Percentiles rank a stretch among this genome's conserved stretches.
Conservation (phyloP, 2,329 filamentous ascomycete genomes). For the Knufia fluminis region DNA sequence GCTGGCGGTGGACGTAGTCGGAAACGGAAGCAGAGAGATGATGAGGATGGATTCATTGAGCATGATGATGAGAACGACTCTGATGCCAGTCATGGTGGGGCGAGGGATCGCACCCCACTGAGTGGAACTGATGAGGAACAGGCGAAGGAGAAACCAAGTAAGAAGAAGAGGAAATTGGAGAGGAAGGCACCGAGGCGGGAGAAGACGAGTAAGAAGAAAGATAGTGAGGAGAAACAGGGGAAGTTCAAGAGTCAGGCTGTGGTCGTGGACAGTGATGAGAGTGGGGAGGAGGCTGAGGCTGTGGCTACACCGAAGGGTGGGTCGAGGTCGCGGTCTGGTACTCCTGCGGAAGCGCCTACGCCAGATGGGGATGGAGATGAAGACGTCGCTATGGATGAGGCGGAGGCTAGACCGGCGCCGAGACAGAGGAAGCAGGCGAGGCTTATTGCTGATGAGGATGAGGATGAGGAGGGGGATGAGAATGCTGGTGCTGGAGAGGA, state of each 20-base stretch:
- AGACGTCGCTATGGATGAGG: conserved; percentile 13
- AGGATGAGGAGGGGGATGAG: conserved; percentile 20
- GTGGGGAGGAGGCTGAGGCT: conserved; percentile 26
- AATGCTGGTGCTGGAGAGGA: too few relatives aligned
- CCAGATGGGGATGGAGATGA: conserved; percentile 15
- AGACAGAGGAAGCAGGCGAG: conserved; percentile 22
- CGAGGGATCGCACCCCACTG: conserved; percentile 18
- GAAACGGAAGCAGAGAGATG: conserved; percentile 34
- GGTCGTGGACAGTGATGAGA: conserved; percentile 66
- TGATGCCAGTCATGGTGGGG: conserved; percentile 11
- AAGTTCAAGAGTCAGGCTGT: conserved; percentile 85
- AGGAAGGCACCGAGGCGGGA: conserved; percentile 32
- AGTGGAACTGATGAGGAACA: conserved; percentile 19
- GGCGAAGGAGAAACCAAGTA: conserved; percentile 28
- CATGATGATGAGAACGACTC: conserved; percentile 27
- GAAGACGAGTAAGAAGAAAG: conserved; percentile 4
- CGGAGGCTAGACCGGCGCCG: conserved; percentile 13
- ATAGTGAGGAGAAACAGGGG: conserved; percentile 31
- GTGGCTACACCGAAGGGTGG: conserved; percentile 13
- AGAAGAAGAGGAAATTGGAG: conserved; percentile 54
- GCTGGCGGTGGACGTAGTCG: conserved; percentile 46
- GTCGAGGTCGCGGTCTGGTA: neutral
- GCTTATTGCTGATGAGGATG: conserved; percentile 23
- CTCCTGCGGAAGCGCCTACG: conserved; percentile 13
- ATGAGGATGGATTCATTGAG: conserved; percentile 27